phyloP scores from a whole-genome alignment of 2,329 filamentous ascomycete genomes.

The Colletotrichum spaethianum region DNA sequence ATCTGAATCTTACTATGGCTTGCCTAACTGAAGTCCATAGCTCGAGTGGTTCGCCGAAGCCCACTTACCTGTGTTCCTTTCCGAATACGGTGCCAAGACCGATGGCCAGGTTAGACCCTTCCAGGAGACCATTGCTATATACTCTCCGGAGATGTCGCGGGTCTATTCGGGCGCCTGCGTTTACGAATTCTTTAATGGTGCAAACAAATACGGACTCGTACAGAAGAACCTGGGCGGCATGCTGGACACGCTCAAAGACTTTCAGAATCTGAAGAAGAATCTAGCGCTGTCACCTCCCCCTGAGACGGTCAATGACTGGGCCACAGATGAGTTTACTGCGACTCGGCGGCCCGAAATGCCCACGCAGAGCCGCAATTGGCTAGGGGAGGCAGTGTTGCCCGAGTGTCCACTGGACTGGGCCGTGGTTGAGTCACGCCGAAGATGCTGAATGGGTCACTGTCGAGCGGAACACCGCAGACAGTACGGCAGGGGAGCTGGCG shows the following conservation, averaged over 20 bases:
- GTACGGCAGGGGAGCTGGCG: neutral
- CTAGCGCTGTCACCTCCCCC: neutral
- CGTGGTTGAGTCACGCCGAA: neutral
- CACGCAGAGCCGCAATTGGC: neutral
- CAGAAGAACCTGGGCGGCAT: neutral
- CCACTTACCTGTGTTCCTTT: neutral
- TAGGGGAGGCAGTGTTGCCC: neutral
- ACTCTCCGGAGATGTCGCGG: slow-evolving; percentile 72
- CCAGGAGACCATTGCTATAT: slow-evolving; percentile 76
- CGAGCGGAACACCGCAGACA: neutral
- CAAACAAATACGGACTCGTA: slow-evolving; percentile 61
- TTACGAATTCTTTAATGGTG: slow-evolving; percentile 78
- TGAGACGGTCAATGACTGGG: neutral
- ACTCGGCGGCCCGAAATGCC: neutral
- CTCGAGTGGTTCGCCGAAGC: neutral
- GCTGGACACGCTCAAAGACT: neutral
- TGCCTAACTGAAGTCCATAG: neutral
- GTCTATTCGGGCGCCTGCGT: slow-evolving; percentile 77
- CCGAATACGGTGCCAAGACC: neutral
- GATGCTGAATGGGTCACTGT: neutral
- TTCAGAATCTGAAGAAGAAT: neutral
- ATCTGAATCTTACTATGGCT: neutral
- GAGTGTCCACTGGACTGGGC: neutral
- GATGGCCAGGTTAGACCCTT: slow-evolving; percentile 54
- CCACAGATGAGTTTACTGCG: neutral